Percentiles rank a stretch among this genome's conserved stretches.
These are phyloP conservation scores for Camelina neglecta DNA, from an alignment of 345 rosid genomes.

Conservation along the genomic window DNA sequence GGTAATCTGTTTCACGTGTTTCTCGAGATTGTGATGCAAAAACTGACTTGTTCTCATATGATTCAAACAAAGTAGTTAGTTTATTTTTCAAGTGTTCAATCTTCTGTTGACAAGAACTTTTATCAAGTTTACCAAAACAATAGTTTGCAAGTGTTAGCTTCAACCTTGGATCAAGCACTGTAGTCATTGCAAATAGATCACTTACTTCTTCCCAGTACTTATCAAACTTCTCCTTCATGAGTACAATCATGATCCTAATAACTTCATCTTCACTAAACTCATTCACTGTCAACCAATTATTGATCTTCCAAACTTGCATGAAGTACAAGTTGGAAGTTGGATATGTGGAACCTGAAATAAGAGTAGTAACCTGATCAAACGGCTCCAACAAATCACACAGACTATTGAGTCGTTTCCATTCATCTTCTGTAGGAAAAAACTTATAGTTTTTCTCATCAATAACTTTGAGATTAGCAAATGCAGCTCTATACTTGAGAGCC, in stretches of 20 bases:
- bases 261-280: neutral
- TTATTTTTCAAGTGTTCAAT: neutral
- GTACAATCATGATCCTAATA: neutral
- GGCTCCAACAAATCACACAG: too few relatives aligned
- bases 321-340: slow-evolving; percentile 18
- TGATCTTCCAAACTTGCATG: neutral
- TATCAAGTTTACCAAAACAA: too few relatives aligned
- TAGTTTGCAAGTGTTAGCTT: too few relatives aligned
- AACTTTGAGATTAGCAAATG: too few relatives aligned
- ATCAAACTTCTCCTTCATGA: neutral
- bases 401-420: too few relatives aligned
- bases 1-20: neutral
- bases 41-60: neutral
- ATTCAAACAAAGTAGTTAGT: neutral
- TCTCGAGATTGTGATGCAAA: neutral
- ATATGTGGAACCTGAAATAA: slow-evolving; percentile 3
- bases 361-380: too few relatives aligned
- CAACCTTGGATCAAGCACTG: too few relatives aligned
- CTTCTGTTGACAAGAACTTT: neutral
- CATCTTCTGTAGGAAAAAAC: neutral
- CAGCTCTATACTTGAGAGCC: too few relatives aligned
- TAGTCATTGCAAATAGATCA: too few relatives aligned
- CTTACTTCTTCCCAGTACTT: too few relatives aligned
- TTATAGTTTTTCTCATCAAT: too few relatives aligned
- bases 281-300: neutral